phyloP scores from a whole-genome alignment of 495 filamentous ascomycete genomes.

The Penicillium angulare region DNA sequence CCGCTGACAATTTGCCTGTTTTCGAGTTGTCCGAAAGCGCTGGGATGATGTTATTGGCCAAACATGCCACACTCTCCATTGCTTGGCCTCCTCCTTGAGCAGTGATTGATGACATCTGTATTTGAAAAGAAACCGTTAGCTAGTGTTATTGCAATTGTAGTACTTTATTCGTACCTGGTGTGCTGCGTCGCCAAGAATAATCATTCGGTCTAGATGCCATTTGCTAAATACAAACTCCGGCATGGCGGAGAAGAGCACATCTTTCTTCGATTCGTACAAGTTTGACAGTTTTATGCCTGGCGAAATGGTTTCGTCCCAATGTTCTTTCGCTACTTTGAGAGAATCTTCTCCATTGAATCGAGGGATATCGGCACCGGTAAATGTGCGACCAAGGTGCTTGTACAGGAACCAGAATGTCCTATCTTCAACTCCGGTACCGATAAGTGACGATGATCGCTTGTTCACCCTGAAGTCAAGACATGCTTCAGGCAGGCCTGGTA shows the following conservation, averaged over 20 bases:
- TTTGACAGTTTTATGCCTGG: background rate
- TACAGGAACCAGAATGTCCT: conserved; percentile 1
- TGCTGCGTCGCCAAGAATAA: conserved; percentile 13
- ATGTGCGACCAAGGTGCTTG: background rate
- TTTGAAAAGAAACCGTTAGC: background rate
- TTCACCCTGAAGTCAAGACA: conserved; percentile 1
- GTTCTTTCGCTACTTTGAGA: background rate
- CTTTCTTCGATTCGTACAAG: background rate
- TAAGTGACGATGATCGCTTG: conserved; percentile 4
- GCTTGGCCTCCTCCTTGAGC: conserved; percentile 36
- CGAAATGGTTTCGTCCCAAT: conserved; percentile 1
- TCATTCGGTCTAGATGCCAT: conserved; percentile 6
- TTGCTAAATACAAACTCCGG: conserved; percentile 10
- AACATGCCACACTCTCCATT: conserved; percentile 32
- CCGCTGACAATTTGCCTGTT: background rate
- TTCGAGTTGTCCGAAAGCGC: background rate
- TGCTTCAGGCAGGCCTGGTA: background rate
- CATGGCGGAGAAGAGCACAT: conserved; percentile 1
- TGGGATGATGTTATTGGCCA: conserved; percentile 3
- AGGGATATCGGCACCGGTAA: background rate
- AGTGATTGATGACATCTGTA: conserved; percentile 19
- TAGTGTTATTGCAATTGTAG: background rate
- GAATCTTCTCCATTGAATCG: background rate
- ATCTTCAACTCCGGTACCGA: background rate
- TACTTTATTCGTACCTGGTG: conserved; percentile 8